A percentile compares a stretch with the other conserved stretches of the same genome.
Evolutionary conservation across 495 filamentous ascomycete species (phyloP).

Genomic region (Lasiosphaeria miniovina): DNA sequence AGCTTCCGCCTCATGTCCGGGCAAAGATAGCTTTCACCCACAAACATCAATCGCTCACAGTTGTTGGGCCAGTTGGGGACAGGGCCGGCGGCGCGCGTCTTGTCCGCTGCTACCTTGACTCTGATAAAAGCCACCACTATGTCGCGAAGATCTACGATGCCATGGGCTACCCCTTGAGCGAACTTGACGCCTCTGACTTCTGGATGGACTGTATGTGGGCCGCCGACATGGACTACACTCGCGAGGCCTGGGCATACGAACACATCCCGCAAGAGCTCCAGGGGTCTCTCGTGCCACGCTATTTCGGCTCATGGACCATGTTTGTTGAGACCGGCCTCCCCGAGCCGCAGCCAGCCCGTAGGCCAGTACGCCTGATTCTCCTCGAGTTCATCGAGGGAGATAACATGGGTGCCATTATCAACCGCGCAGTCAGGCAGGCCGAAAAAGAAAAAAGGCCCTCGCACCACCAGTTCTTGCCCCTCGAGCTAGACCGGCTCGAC

Average conservation of each 20-base stretch:
- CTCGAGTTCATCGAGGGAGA: conserved; percentile 6
- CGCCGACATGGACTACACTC: conserved; percentile 9
- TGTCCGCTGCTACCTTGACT: conserved; percentile 1
- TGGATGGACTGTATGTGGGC: conserved; percentile 1
- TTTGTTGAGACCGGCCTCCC: not conserved
- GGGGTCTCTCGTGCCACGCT: conserved; percentile 4
- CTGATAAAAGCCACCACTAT: not conserved
- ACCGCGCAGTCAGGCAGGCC: not conserved
- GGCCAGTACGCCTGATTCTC: conserved; percentile 11
- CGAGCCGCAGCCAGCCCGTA: not conserved
- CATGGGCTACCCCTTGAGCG: conserved; percentile 3
- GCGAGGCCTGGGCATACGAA: conserved; percentile 8
- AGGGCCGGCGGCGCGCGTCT: not conserved
- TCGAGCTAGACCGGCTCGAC: conserved; percentile 2
- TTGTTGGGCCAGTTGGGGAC: not conserved
- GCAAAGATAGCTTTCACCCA: not conserved
- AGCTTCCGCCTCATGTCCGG: not conserved
- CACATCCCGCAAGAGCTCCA: conserved; percentile 6
- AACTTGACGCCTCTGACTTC: not conserved
- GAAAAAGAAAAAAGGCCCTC: not conserved
- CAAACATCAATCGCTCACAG: not conserved
- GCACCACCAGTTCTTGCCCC: conserved; percentile 4
- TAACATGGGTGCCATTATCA: conserved; percentile 2
- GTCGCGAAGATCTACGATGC: conserved; percentile 10
- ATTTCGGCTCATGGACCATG: conserved; percentile 5